phyloP scores from a whole-genome alignment of 2,329 filamentous ascomycete species.

The Fonsecaea erecta region DNA sequence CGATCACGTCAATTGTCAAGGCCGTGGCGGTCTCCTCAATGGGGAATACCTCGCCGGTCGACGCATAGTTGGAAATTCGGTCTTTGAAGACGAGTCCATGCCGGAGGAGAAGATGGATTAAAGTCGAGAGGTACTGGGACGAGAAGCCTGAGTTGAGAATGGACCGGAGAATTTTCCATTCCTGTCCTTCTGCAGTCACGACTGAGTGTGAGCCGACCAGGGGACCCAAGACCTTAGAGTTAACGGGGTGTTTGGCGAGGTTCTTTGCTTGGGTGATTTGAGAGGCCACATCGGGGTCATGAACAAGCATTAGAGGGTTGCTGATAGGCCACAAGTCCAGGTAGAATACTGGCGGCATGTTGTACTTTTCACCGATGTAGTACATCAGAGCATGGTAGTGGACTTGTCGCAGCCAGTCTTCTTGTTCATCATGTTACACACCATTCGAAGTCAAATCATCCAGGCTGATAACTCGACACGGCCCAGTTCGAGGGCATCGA shows the following conservation, averaged over 20 bases:
- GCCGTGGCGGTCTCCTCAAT: slow-evolving; percentile 45
- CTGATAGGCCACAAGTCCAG: slow-evolving; percentile 48
- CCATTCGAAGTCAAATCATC: background rate
- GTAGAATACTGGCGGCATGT: slow-evolving; percentile 39
- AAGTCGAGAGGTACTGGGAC: slow-evolving; percentile 43
- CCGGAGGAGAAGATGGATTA: slow-evolving; percentile 39
- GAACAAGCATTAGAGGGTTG: slow-evolving; percentile 43
- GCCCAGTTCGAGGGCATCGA: background rate
- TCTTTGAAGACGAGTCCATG: slow-evolving; percentile 23
- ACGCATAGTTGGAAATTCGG: slow-evolving; percentile 34
- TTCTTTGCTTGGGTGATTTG: slow-evolving; percentile 47
- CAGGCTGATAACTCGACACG: background rate
- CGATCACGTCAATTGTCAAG: slow-evolving; percentile 49
- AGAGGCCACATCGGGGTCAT: slow-evolving; percentile 45
- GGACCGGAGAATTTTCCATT: slow-evolving; percentile 45
- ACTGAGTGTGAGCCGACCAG: slow-evolving; percentile 41
- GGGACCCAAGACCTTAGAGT: slow-evolving; percentile 40
- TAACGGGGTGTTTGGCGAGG: slow-evolving; percentile 42
- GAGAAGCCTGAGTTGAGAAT: slow-evolving; percentile 49
- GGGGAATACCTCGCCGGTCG: slow-evolving; percentile 44
- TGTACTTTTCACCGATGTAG: slow-evolving; percentile 19
- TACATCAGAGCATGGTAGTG: slow-evolving; percentile 8
- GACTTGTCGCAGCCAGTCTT: slow-evolving; percentile 1
- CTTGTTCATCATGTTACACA: background rate
- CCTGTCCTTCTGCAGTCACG: slow-evolving; percentile 44